A percentile compares a stretch with the other conserved stretches of the same genome.
Evolutionary conservation across 306 rosid genomes (phyloP).

Genomic region (Hippophae rhamnoides): DNA sequence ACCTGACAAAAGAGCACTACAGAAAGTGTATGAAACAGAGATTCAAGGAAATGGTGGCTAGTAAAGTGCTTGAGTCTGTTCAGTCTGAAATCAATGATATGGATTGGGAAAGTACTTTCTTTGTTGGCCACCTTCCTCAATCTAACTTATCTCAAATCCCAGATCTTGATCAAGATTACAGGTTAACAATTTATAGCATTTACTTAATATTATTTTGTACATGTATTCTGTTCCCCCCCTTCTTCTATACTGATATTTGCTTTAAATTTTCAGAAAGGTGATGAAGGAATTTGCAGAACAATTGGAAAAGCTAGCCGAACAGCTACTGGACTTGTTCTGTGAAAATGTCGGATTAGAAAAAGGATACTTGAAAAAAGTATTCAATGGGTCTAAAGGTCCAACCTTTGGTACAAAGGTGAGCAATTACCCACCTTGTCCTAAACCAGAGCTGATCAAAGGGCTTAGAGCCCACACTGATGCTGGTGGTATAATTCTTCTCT

Average conservation of each 20-base stretch:
- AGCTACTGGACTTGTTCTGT: slow-evolving; percentile 67
- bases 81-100: slow-evolving; percentile 51
- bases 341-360: slow-evolving; percentile 85
- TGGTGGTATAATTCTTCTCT: slow-evolving; percentile 83
- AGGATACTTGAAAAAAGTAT: slow-evolving; percentile 70
- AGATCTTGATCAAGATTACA: slow-evolving; percentile 59
- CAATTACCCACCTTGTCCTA: slow-evolving; percentile 93
- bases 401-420: slow-evolving; percentile 90
- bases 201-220: background rate
- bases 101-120: slow-evolving; percentile 98
- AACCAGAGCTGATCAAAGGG: slow-evolving; percentile 86
- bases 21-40: slow-evolving; percentile 67
- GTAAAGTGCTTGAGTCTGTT: slow-evolving; percentile 54
- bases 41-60: slow-evolving; percentile 72
- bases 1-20: slow-evolving; percentile 83
- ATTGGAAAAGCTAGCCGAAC: slow-evolving; percentile 75
- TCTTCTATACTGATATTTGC: background rate
- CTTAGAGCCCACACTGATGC: slow-evolving; percentile 97
- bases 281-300: slow-evolving; percentile 67
- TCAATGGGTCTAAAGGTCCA: slow-evolving; percentile 80
- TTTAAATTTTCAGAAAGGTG: slow-evolving; percentile 30
- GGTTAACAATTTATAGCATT: slow-evolving; percentile 22
- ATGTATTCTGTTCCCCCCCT: background rate
- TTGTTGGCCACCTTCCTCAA: slow-evolving; percentile 70
- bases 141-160: slow-evolving; percentile 63